Base-by-base conservation (phyloP, 257 asterid genomes). In the Nicotiana tabacum region DNA sequence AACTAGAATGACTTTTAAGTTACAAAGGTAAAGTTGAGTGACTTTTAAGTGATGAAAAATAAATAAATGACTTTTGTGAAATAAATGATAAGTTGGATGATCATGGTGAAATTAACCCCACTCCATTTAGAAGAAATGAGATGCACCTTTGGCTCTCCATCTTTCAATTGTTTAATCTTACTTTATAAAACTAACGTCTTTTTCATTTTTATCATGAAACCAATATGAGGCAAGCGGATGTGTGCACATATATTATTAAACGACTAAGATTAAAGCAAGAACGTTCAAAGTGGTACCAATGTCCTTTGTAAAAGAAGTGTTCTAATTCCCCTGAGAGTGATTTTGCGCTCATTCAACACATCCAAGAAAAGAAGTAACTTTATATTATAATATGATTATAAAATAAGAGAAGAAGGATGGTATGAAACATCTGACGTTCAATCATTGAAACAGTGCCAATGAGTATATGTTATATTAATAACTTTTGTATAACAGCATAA, bases 281-380 rank as follows among this genome's bases (percentile, higher is more conserved):
- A 72, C 79, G 61, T 46, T 46, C 79, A 72, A 46, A 72, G 37
- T 72, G 79, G 61, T 12, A 46, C 79, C 60, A 46, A 72, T 37
- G 33, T 6, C 33, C 35, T 24, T 46, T 11, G 53, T 48, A 9
- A 48, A 48, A 11, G 13, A 9, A 48, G 55, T 9, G 55, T 12
- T 51, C 9, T 39, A 39, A 48, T 51, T 51, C 56, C 16, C 56
- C 46, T 51, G 56, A 11, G 15, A 51, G 27, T 24, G 56, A 11
- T 51, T 51, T 51, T 51, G 56, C 16, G 7, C 46, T 0, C 9
- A 48, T 48, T 48, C 56, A 1, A 48, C 24, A 39, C 27, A 24
- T 24, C 27, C 37, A 46, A 46, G 39, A 46, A 46, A 21, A 30
- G 13, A 27, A 2, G 18, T 70, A 39, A 43, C 51, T 43, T 43